phyloP scores from a whole-genome alignment of 495 filamentous ascomycete species.

The Aspergillus diversus region DNA sequence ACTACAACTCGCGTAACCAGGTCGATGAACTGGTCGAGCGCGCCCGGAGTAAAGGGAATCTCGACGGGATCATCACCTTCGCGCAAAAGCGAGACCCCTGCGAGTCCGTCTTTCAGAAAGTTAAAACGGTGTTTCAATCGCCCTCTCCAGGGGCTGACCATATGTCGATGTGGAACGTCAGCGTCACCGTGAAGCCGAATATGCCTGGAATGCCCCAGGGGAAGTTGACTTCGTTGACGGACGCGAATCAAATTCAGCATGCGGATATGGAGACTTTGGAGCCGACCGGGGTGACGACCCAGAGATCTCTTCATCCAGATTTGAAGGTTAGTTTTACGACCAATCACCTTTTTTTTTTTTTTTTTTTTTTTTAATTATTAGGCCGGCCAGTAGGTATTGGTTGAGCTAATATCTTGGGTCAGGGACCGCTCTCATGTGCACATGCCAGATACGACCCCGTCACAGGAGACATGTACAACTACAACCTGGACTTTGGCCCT shows the following conservation, averaged over 20 bases:
- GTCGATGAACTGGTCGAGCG: constrained; percentile 21
- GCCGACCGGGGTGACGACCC: constrained; percentile 19
- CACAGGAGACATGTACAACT: constrained; percentile 22
- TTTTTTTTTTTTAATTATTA: background rate
- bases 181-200: constrained; percentile 19
- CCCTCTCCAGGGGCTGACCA: background rate
- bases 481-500: constrained; percentile 20
- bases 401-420: too few species aligned
- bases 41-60: constrained; percentile 8
- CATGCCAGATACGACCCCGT: constrained; percentile 18
- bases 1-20: constrained; percentile 20
- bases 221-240: constrained; percentile 14
- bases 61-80: constrained; percentile 17
- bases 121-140: constrained; percentile 15
- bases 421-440: constrained; percentile 22
- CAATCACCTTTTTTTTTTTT: background rate
- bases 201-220: constrained; percentile 16
- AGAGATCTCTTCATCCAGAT: constrained; percentile 15
- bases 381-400: background rate
- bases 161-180: constrained; percentile 9
- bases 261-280: constrained; percentile 19
- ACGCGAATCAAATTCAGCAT: constrained; percentile 16
- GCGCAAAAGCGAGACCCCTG: constrained; percentile 25
- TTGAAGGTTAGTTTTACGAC: constrained; percentile 11
- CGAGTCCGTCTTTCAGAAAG: constrained; percentile 19